These are phyloP conservation scores for Leersia perrieri DNA, from an alignment of 176 grass and related monocot genomes.

Conservation along the genomic window DNA sequence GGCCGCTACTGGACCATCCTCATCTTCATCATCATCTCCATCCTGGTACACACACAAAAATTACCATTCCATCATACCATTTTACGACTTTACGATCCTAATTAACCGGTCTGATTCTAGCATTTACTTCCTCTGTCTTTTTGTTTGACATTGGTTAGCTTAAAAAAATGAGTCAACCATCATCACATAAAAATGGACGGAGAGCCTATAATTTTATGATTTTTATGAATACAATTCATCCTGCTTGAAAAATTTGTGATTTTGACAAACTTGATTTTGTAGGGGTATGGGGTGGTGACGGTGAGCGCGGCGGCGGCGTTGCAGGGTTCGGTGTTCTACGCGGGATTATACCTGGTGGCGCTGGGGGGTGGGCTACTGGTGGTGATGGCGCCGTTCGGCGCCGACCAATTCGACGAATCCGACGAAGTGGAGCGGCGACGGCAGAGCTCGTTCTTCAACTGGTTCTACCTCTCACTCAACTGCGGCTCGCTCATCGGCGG, in stretches of 20 bases:
- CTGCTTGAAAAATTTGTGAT: no score
- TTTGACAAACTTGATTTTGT: no score
- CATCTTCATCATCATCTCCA: slow-evolving; percentile 33
- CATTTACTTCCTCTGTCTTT: no score
- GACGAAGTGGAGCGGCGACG: slow-evolving; percentile 26
- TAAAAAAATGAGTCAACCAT: no score
- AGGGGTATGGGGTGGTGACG: slow-evolving; percentile 40
- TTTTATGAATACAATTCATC: no score
- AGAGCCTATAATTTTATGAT: no score
- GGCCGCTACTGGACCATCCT: slow-evolving; percentile 57
- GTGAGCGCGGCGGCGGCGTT: slow-evolving; percentile 24
- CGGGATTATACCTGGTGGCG: slow-evolving; percentile 55
- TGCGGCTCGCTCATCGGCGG: slow-evolving; percentile 42
- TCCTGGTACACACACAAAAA: slow-evolving; percentile 31
- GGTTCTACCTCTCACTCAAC: slow-evolving; percentile 53
- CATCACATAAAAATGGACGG: no score
- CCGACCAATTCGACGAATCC: slow-evolving; percentile 47
- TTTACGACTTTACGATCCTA: no score
- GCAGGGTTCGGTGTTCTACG: slow-evolving; percentile 28
- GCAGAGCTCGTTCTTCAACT: slow-evolving; percentile 75
- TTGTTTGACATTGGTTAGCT: no score
- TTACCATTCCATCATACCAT: no score
- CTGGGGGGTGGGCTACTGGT: slow-evolving; percentile 30
- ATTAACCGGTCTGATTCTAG: no score
- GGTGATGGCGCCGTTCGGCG: slow-evolving; percentile 48